Evolutionary conservation across 495 filamentous ascomycete genomes (phyloP), one percentile per base, ranked within the genome.

Genomic region (Melanomma pulvis-pyrius): DNA sequence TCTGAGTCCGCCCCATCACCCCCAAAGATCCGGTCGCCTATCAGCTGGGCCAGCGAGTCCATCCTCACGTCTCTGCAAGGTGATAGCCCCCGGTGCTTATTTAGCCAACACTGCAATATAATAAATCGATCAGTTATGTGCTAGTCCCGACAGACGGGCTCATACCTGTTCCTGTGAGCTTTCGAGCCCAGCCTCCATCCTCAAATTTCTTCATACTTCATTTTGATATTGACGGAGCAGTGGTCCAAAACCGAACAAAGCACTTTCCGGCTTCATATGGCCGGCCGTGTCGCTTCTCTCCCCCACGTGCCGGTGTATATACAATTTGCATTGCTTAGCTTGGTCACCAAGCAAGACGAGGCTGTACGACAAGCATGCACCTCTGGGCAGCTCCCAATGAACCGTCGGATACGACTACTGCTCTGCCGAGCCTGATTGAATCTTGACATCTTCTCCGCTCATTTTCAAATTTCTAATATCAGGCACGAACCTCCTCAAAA

Each of bases 81-180:
- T 17, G 3, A 15, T 2, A 6, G 13, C n/a, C 39, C 30, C 54
- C 36, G 21, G 36, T 11, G 11, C 36, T 21, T 21, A 58, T 58
- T 58, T 58, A 58, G 30, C 54, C 54, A 58, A 32, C 8, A 46
- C 30, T 39, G 54, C 34, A 60, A 60, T 60, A 60, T 60, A 60
- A 30, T 49, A 47, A 13, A 49, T 32, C 44, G 39, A 29, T 29
- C 48, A 50, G 21, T n/a, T 28, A 50, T 50, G 3, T 15, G 7
- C 48, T 19, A 50, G 48, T 50, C 48, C 48, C 48, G 48, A 28
- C 21, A 26, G 7, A 25, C 7, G 48, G 25, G 39, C 39, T 2
- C 39, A n/a, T 7, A 44, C 39, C 39, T 44, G 2, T 44, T 12
- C 48, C 11, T 17, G 9, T 19, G 25, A 28, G 48, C 48, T 25